Evolutionary conservation across 305 asterid species (phyloP).

Genomic region (Caryopteris hybrid): DNA sequence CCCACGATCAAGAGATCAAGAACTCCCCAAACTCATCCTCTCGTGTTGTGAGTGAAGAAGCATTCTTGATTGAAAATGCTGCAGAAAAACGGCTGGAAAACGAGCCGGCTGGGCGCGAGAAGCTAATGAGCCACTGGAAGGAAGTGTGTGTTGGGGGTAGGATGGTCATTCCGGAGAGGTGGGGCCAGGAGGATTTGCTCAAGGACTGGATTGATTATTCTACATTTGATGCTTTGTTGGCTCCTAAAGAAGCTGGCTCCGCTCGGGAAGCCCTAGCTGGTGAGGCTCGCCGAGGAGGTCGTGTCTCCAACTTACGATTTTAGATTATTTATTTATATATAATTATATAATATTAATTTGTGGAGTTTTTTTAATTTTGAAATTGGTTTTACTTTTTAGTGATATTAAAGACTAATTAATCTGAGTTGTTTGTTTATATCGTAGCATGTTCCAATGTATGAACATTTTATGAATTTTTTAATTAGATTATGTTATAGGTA

Average conservation of each 20-base stretch:
- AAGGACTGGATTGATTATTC: slow-evolving; percentile 45
- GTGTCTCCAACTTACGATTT: background rate
- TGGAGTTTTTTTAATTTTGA: no score
- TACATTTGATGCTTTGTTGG: slow-evolving; percentile 37
- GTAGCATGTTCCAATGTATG: no score
- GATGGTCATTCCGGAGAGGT: slow-evolving; percentile 35
- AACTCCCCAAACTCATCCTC: no score
- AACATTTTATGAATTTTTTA: no score
- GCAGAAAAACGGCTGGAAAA: no score
- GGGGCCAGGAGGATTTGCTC: slow-evolving; percentile 44
- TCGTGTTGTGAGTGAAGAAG: no score
- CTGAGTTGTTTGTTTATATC: no score
- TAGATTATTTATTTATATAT: background rate
- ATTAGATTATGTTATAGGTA: no score
- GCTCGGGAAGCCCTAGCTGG: slow-evolving; percentile 38
- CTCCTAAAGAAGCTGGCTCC: slow-evolving; percentile 30
- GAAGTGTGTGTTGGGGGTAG: slow-evolving; percentile 14
- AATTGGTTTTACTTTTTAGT: no score
- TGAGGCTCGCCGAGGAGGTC: slow-evolving; percentile 1
- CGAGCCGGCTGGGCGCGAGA: slow-evolving; percentile 8
- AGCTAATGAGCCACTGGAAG: slow-evolving; percentile 16
- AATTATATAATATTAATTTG: no score
- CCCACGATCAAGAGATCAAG: background rate
- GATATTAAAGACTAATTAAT: no score
- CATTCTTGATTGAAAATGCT: no score